Evolutionary conservation across 495 filamentous ascomycete genomes (phyloP), one percentile per base, ranked within the genome.

Genomic region (Trichoderma erinaceum): DNA sequence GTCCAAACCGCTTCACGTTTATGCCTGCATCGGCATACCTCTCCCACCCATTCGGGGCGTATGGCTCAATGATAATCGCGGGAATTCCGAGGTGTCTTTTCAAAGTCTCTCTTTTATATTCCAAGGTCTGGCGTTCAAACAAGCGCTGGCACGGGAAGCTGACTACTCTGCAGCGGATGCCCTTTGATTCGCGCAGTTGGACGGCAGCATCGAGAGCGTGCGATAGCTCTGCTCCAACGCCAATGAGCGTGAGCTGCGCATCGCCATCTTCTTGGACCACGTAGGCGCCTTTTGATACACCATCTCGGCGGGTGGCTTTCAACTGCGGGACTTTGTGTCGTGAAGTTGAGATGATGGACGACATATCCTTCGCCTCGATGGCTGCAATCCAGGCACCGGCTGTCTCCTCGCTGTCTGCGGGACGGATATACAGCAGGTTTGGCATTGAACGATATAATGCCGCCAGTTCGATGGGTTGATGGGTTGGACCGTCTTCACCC

Each of bases 391-490:
- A 99, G 71, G 96, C 94, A 72, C 92, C 93, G 77, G 90, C 94
- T 73, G 89, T 93, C 89, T 99, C 95, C 82, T 99, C 98, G 72
- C 95, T 96, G 75, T 99, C 95, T 68, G 95, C 95, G 68, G 95
- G 95, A 76, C 95, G 95, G 95, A 96, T 98, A 74, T 97, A 95
- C 95, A 98, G 97, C 86, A 90, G 91, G 89, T 99, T 99, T 71
- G 95, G 95, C 73, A 98, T 87, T 67, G 96, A 94, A 79, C 95
- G 95, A 92, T 98, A 99, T 81, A 98, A 94, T 69, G 95, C 90
- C 63, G 98, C 88, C 18, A 92, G 96, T 86, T 99, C 95, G 74
- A 99, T 96, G 75, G 95, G 95, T 85, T 99, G 95, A 84, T 99
- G 95, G 66, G 95, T 99, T 68, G 95, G 95, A 66, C 95, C 95